phyloP scores from a whole-genome alignment of 257 asterid species.

The Coffea eugenioides region DNA sequence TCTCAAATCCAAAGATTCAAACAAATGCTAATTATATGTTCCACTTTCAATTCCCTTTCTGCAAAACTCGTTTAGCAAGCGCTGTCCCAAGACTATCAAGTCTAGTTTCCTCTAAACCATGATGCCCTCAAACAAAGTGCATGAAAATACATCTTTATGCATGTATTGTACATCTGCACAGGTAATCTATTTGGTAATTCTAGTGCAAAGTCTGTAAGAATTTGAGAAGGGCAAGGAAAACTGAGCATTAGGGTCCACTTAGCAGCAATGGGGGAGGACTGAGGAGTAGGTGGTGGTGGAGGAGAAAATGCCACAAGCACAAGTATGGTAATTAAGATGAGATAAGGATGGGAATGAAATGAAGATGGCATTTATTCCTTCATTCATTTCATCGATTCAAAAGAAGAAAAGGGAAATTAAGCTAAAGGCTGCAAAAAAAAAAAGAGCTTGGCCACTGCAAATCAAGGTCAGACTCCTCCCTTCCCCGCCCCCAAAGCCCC shows the following conservation, averaged over 20 bases:
- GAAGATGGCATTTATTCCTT: background rate
- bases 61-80: too few species aligned
- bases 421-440: slow-evolving; percentile 19
- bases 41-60: too few species aligned
- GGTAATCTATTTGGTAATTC: background rate
- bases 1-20: too few species aligned
- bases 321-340: background rate
- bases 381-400: background rate
- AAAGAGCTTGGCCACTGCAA: slow-evolving; percentile 24
- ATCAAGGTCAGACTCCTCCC: slow-evolving; percentile 17
- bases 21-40: too few species aligned
- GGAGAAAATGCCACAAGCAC: background rate
- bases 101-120: background rate
- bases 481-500: background rate
- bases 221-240: background rate
- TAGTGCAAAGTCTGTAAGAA: background rate
- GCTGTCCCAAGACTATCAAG: too few species aligned
- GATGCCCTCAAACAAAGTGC: background rate
- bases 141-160: background rate
- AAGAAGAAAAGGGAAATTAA: background rate
- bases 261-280: background rate
- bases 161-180: background rate
- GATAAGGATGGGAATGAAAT: background rate
- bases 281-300: background rate
- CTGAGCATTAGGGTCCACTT: background rate